phyloP scores from a whole-genome alignment of 2,329 filamentous ascomycete species.

The Xylariaceae sp. region DNA sequence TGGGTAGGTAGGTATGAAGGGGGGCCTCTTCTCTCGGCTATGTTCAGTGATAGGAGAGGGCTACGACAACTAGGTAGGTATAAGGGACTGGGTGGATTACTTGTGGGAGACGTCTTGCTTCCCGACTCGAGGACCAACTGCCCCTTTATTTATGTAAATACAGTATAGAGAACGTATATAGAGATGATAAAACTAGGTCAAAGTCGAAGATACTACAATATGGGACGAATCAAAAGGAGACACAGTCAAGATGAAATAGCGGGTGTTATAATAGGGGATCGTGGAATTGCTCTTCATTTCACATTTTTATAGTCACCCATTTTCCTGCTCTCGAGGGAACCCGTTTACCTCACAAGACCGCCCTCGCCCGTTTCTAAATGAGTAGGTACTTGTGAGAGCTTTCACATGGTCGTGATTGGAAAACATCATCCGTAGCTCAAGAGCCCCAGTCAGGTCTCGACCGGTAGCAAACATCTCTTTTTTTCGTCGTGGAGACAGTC shows the following conservation, averaged over 20 bases:
- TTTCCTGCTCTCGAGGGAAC: conserved; percentile 12
- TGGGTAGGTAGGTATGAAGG: too few species aligned
- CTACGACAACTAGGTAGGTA: too few species aligned
- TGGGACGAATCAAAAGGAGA: background rate
- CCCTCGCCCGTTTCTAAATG: conserved; percentile 17
- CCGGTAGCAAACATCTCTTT: conserved; percentile 15
- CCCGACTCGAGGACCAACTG: too few species aligned
- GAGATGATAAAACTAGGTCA: too few species aligned
- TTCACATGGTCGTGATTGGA: conserved; percentile 6
- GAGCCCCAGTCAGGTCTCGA: conserved; percentile 12
- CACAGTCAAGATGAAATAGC: background rate
- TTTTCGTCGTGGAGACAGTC: conserved; percentile 20
- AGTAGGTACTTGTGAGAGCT: conserved; percentile 6
- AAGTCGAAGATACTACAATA: too few species aligned
- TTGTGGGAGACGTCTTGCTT: too few species aligned
- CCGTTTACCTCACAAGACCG: conserved; percentile 10
- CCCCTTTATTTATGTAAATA: too few species aligned
- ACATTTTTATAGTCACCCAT: conserved; percentile 14
- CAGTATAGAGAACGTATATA: too few species aligned
- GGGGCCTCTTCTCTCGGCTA: too few species aligned
- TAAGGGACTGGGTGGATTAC: too few species aligned
- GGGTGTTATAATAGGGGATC: background rate
- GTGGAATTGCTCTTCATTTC: conserved; percentile 3
- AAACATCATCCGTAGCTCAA: conserved; percentile 15
- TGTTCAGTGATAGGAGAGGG: too few species aligned